Conservation (phyloP, 2,329 filamentous ascomycete genomes). For the Aureobasidium sp. region DNA sequence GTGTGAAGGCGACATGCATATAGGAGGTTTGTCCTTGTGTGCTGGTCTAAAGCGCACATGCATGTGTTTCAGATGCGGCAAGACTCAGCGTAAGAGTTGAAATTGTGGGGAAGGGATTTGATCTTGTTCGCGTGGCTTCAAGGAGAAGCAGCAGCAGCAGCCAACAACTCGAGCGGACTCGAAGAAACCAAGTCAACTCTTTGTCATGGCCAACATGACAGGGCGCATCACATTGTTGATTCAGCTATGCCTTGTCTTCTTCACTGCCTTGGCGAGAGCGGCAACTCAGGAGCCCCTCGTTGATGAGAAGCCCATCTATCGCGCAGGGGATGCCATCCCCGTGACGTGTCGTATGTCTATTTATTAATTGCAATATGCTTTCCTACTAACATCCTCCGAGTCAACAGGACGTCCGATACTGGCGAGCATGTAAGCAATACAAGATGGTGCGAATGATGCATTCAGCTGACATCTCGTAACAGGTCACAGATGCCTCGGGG, state of each 20-base stretch:
- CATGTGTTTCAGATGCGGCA: not conserved
- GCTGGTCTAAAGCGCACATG: no score
- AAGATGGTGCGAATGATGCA: not conserved
- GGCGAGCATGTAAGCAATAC: conserved; percentile 62
- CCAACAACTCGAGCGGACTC: not conserved
- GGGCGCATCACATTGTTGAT: conserved; percentile 14
- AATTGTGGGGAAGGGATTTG: conserved; percentile 2
- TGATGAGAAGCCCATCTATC: conserved; percentile 37
- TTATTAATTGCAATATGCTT: not conserved
- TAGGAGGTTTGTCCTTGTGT: no score
- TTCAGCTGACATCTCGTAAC: not conserved
- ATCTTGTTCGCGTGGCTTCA: conserved; percentile 8
- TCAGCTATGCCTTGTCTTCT: conserved; percentile 27
- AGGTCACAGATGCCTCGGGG: conserved; percentile 68
- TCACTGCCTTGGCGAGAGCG: conserved; percentile 32
- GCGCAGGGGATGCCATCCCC: conserved; percentile 43
- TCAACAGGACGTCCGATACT: conserved; percentile 57
- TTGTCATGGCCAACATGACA: not conserved
- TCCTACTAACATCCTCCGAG: not conserved
- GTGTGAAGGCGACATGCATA: not conserved
- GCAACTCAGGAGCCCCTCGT: conserved; percentile 36
- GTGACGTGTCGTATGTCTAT: conserved; percentile 44
- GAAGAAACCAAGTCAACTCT: not conserved
- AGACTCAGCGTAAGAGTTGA: not conserved
- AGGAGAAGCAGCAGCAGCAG: not conserved